phyloP scores from a whole-genome alignment of 2,329 filamentous ascomycete genomes.

The Botrytis pseudocinerea region DNA sequence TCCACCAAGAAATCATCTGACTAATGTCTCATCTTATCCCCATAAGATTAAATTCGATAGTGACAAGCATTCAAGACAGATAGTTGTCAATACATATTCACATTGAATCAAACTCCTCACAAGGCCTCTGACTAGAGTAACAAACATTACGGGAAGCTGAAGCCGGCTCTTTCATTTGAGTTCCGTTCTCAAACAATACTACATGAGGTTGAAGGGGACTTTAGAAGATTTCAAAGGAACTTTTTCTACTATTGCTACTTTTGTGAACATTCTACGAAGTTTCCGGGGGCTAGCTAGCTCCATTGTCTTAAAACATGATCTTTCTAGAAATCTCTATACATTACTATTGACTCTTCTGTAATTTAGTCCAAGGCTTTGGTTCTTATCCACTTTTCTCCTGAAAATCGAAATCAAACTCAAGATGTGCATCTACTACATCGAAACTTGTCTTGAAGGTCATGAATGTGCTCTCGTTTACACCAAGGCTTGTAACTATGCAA shows the following conservation, averaged over 20 bases:
- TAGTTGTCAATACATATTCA: not conserved
- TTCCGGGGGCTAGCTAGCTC: not conserved
- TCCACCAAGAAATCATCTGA: not conserved
- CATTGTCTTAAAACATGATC: no score
- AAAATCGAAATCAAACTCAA: not conserved
- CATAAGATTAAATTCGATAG: not conserved
- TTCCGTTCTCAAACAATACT: not conserved
- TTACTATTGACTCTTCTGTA: not conserved
- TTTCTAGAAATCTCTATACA: not conserved
- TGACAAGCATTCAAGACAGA: not conserved
- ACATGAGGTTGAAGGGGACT: fast-evolving
- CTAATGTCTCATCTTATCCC: not conserved
- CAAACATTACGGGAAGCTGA: not conserved
- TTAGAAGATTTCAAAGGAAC: not conserved
- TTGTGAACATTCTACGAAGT: no score
- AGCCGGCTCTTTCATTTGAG: not conserved
- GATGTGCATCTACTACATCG: not conserved
- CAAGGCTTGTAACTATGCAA: not conserved
- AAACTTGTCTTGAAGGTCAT: not conserved
- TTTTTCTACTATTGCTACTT: not conserved
- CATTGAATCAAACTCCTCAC: not conserved
- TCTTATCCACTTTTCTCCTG: not conserved
- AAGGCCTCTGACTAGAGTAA: not conserved
- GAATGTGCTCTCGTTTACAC: not conserved
- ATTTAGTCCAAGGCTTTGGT: not conserved